These are phyloP conservation scores for Plasmodium gonderi DNA, from an alignment of 169 alveolate genomes.

Conservation along the genomic window DNA sequence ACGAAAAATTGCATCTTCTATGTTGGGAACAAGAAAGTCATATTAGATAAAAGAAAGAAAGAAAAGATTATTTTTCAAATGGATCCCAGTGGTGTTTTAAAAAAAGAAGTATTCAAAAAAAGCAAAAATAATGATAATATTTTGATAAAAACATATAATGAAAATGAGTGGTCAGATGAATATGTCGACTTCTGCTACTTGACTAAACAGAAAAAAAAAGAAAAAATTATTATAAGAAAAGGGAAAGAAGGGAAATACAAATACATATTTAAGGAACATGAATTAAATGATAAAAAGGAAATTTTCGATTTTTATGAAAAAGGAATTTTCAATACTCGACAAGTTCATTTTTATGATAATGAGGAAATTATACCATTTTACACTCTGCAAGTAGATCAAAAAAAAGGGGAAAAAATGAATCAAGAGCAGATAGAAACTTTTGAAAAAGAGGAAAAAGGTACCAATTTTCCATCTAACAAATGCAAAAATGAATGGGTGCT, in stretches of 20 bases:
- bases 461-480: not conserved
- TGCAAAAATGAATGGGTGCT: not conserved
- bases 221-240: conserved; percentile 21
- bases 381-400: not conserved
- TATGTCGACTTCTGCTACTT: conserved; percentile 25
- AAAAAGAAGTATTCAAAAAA: not conserved
- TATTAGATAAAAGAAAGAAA: conserved; percentile 25
- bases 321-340: not conserved
- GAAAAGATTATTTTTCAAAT: conserved; percentile 32
- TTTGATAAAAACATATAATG: not conserved
- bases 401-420: not conserved
- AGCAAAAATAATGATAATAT: conserved; percentile 1
- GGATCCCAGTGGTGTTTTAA: conserved; percentile 5
- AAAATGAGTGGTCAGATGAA: conserved; percentile 51
- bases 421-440: not conserved
- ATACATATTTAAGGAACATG: not conserved
- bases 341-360: conserved; percentile 23
- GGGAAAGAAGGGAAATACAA: not conserved
- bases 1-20: not conserved
- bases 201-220: conserved; percentile 16
- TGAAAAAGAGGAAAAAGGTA: not conserved
- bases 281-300: not conserved
- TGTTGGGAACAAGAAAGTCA: conserved; percentile 31
- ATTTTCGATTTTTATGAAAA: not conserved
- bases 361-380: conserved; percentile 10